These are phyloP conservation scores for Tetratostichococcus sp. DNA, from an alignment of 139 green algal genomes.

Conservation along the genomic window DNA sequence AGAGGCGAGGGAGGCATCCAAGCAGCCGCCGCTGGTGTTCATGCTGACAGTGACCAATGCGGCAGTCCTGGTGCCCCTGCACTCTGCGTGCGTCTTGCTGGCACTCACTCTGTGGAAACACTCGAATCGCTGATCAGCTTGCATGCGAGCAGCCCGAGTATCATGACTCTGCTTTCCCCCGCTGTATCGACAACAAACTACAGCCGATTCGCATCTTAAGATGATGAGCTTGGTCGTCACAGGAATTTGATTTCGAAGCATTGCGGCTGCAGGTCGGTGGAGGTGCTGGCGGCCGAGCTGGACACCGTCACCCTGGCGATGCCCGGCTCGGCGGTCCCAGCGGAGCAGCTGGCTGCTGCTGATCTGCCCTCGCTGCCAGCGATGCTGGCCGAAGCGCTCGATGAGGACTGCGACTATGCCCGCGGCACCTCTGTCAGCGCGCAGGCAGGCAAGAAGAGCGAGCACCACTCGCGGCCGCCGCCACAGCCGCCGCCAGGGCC, in stretches of 20 bases:
- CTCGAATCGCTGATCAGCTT: not conserved
- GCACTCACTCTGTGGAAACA: too few relatives aligned
- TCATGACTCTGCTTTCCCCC: too few relatives aligned
- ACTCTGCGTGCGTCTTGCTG: not conserved
- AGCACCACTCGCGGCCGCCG: not conserved
- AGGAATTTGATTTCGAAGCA: too few relatives aligned
- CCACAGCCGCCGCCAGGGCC: too few relatives aligned
- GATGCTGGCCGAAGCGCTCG: conserved; percentile 13
- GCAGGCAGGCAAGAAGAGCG: not conserved
- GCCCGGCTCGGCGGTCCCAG: conserved; percentile 25
- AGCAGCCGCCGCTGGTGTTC: not conserved
- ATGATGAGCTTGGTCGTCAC: too few relatives aligned
- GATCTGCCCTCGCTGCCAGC: conserved; percentile 8
- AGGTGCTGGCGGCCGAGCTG: conserved; percentile 29
- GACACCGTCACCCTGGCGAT: conserved; percentile 31
- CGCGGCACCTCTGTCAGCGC: not conserved
- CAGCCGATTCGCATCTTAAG: too few relatives aligned
- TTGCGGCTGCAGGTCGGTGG: conserved; percentile 11
- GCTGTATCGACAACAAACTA: too few relatives aligned
- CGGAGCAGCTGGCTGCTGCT: conserved; percentile 2
- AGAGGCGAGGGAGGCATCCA: not conserved
- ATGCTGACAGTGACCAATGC: not conserved
- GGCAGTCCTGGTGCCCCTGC: not conserved
- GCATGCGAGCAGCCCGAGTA: too few relatives aligned
- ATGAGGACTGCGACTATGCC: not conserved